Conservation (phyloP, 768 basidiomycete genomes). For the Galerina sulciceps region DNA sequence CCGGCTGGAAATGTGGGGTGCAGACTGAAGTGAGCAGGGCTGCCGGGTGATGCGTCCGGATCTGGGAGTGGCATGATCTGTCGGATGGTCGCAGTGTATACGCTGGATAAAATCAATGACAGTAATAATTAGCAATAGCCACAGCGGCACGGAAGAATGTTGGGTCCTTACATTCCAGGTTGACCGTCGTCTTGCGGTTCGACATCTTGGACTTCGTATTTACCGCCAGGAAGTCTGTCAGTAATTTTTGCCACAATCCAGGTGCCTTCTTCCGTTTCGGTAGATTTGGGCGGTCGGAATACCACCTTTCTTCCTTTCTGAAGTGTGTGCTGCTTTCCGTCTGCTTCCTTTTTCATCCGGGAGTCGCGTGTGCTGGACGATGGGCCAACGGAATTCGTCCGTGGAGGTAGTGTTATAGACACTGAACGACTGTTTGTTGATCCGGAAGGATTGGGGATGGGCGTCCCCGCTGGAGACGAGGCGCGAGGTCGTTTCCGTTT, state of each 20-base stretch:
- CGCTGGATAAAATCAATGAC: slow-evolving; percentile 34
- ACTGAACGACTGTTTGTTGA: slow-evolving; percentile 45
- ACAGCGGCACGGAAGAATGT: neutral
- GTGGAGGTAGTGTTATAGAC: slow-evolving; percentile 60
- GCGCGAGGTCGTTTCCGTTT: slow-evolving; percentile 80
- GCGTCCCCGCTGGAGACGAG: slow-evolving; percentile 68
- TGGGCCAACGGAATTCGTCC: slow-evolving; percentile 59
- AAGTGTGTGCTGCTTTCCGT: slow-evolving; percentile 66
- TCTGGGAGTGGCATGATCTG: slow-evolving; percentile 84
- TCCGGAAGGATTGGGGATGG: slow-evolving; percentile 41
- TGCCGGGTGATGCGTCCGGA: slow-evolving; percentile 58
- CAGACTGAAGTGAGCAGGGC: slow-evolving; percentile 64
- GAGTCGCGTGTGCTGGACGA: slow-evolving; percentile 65
- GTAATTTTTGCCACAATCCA: slow-evolving; percentile 86
- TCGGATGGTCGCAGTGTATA: slow-evolving; percentile 70
- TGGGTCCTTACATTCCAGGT: slow-evolving; percentile 55
- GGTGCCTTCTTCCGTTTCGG: slow-evolving; percentile 55
- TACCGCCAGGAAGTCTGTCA: slow-evolving; percentile 62
- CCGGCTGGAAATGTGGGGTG: slow-evolving; percentile 76
- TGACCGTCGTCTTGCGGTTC: slow-evolving; percentile 84
- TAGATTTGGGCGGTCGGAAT: slow-evolving; percentile 66
- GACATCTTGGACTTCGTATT: slow-evolving; percentile 86
- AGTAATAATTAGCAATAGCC: no score
- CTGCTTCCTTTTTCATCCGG: slow-evolving; percentile 66
- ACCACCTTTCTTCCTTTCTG: slow-evolving; percentile 80